These are phyloP conservation scores for Fistulinella staudtii DNA, from an alignment of 1,284 basidiomycete species.

Conservation along the genomic window DNA sequence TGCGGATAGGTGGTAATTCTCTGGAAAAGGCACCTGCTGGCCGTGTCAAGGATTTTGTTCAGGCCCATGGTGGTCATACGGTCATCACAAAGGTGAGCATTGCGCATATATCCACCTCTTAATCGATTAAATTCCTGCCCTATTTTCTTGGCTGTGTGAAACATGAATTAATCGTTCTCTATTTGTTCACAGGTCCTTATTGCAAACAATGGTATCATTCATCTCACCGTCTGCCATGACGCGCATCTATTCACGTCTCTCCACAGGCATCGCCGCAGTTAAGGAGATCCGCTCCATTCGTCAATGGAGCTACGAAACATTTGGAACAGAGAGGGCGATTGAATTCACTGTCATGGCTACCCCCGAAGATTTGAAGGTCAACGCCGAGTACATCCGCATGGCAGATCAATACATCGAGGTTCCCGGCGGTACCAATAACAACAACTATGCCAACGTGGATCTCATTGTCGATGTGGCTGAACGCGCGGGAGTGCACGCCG, in stretches of 20 bases:
- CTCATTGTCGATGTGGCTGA: constrained; percentile 99
- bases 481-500: constrained; percentile 95
- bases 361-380: constrained; percentile 97
- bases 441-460: constrained; percentile 99
- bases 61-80: constrained; percentile 90
- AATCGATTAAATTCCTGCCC: constrained; percentile 4
- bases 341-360: constrained; percentile 99
- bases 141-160: neutral
- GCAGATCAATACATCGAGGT: constrained; percentile 99
- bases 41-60: constrained; percentile 89
- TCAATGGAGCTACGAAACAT: constrained; percentile 99
- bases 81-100: constrained; percentile 91
- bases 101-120: constrained; percentile 17
- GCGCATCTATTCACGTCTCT: constrained; percentile 21
- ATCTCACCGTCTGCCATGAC: constrained; percentile 2
- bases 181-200: constrained; percentile 72
- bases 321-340: constrained; percentile 92
- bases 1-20: constrained; percentile 79
- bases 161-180: constrained; percentile 9
- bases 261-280: constrained; percentile 91
- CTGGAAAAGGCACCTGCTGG: constrained; percentile 80
- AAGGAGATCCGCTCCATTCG: constrained; percentile 99
- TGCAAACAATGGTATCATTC: constrained; percentile 81
- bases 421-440: constrained; percentile 97
- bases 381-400: constrained; percentile 99